Conservation (phyloP, 768 basidiomycete species). For the Phaeolepiota aurea region DNA sequence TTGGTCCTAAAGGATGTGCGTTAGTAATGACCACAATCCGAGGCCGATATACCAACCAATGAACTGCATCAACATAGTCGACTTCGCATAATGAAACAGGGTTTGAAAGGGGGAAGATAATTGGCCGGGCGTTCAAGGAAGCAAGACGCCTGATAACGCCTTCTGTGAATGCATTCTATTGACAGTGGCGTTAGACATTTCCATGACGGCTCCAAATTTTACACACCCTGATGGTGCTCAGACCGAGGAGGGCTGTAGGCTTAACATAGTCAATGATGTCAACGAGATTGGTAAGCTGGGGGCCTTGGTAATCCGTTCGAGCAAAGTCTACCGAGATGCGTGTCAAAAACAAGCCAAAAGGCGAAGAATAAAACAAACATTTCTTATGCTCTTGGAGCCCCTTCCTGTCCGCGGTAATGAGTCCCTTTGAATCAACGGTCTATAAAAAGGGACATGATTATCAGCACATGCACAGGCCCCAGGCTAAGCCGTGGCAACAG, state of each 20-base stretch:
- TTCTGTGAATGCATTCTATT: constrained; percentile 53
- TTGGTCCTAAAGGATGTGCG: constrained; percentile 37
- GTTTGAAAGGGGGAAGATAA: constrained; percentile 79
- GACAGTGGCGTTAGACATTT: constrained; percentile 6
- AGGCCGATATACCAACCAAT: constrained; percentile 33
- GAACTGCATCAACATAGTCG: constrained; percentile 51
- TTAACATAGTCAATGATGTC: constrained; percentile 67
- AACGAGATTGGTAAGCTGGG: constrained; percentile 47
- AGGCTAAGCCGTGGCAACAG: constrained; percentile 10
- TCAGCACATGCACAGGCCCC: too few relatives aligned
- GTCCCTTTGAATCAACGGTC: constrained; percentile 73
- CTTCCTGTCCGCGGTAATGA: constrained; percentile 63
- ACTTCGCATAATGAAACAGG: constrained; percentile 56
- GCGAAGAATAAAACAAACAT: constrained; percentile 26
- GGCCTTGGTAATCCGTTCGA: constrained; percentile 59
- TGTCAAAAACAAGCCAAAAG: constrained; percentile 21
- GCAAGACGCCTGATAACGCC: constrained; percentile 58
- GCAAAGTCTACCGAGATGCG: constrained; percentile 56
- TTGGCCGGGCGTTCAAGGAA: constrained; percentile 56
- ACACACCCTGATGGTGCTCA: constrained; percentile 49
- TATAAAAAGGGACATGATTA: constrained; percentile 13
- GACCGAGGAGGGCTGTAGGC: constrained; percentile 71
- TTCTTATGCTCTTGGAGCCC: constrained; percentile 69
- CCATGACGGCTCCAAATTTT: background rate
- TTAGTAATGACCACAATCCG: background rate